phyloP scores from a whole-genome alignment of 2,329 filamentous ascomycete species.

The Cladosporium sp. region DNA sequence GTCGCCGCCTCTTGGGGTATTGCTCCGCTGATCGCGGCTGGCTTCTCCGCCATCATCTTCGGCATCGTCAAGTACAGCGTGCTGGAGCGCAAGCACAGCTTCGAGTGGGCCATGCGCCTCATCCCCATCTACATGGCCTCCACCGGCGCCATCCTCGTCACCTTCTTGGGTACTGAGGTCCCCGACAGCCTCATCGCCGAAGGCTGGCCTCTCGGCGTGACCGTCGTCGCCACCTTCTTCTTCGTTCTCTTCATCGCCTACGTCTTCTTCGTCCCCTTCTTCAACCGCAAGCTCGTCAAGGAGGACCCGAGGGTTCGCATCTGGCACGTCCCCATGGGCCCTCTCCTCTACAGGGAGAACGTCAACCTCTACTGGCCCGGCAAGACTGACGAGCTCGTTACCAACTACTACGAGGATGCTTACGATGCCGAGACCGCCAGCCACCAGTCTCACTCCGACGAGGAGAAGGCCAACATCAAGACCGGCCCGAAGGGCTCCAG shows the following conservation, averaged over 20 bases:
- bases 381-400: conserved; percentile 17
- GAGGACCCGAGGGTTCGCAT: conserved; percentile 55
- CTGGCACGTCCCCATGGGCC: conserved; percentile 49
- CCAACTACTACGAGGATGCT: conserved; percentile 18
- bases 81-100: conserved; percentile 41
- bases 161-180: conserved; percentile 51
- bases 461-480: background rate
- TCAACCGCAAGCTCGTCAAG: conserved; percentile 53
- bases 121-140: conserved; percentile 43
- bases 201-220: conserved; percentile 43
- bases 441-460: background rate
- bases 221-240: conserved; percentile 49
- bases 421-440: conserved; percentile 11
- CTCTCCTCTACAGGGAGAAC: conserved; percentile 35
- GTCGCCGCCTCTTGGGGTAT: conserved; percentile 33
- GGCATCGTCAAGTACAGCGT: conserved; percentile 42
- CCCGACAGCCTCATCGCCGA: conserved; percentile 16
- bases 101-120: conserved; percentile 43
- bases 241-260: conserved; percentile 45
- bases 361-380: conserved; percentile 22
- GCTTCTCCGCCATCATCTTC: conserved; percentile 43
- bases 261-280: conserved; percentile 53
- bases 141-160: conserved; percentile 40
- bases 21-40: conserved; percentile 40
- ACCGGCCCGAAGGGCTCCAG: background rate